A percentile compares a stretch with the other conserved stretches of the same genome.
These are phyloP conservation scores for Clavariopsis aquatica DNA, from an alignment of 495 filamentous ascomycete genomes.

Conservation along the genomic window DNA sequence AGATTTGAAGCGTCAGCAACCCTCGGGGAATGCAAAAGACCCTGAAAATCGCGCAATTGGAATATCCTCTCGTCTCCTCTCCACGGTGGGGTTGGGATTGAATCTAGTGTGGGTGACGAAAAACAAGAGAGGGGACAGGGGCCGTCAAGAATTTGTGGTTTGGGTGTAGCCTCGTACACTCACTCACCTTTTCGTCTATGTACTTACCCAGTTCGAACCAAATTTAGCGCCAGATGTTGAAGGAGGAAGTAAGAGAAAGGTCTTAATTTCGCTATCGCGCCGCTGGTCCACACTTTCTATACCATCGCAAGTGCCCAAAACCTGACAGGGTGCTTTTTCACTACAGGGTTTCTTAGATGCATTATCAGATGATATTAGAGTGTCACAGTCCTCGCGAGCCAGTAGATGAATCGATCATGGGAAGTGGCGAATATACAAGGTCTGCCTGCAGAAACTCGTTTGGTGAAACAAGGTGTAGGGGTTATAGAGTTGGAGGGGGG, in stretches of 20 bases:
- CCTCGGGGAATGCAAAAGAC: slow-evolving; percentile 17
- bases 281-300: slow-evolving; percentile 15
- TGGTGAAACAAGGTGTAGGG: slow-evolving; percentile 10
- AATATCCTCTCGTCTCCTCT: neutral
- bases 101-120: neutral
- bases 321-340: neutral
- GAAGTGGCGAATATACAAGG: slow-evolving; percentile 18
- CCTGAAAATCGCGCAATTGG: slow-evolving; percentile 16
- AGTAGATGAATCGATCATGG: neutral
- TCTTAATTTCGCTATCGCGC: slow-evolving; percentile 11
- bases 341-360: neutral
- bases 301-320: slow-evolving; percentile 17
- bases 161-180: neutral
- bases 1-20: neutral
- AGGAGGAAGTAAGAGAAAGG: neutral
- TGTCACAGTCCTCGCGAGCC: neutral
- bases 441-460: neutral
- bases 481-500: slow-evolving; percentile 6
- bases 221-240: slow-evolving; percentile 15
- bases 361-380: slow-evolving; percentile 12
- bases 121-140: slow-evolving; percentile 3
- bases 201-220: neutral
- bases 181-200: neutral
- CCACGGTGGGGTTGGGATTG: neutral
- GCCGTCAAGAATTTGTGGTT: neutral